A percentile compares a stretch with the other conserved stretches of the same genome.
phyloP scores from a whole-genome alignment of 768 basidiomycete species.

The Suillus cothurnatus region DNA sequence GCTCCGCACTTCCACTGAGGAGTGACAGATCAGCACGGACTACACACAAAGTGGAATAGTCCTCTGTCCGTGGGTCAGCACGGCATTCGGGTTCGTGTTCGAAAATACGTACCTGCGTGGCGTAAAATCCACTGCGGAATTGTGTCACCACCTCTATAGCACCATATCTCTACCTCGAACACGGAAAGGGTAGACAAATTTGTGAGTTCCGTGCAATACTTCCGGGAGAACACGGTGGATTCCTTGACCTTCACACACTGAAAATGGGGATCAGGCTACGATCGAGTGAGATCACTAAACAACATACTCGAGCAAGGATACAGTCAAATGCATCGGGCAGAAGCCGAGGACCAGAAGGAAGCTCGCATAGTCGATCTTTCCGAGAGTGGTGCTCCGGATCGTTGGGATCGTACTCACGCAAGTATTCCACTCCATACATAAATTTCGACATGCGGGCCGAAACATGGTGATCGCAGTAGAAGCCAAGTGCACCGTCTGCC shows the following conservation, averaged over 20 bases:
- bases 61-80: constrained; percentile 39
- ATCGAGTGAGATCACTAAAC: constrained; percentile 3
- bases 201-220: constrained; percentile 82
- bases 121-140: constrained; percentile 77
- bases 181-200: constrained; percentile 74
- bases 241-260: constrained; percentile 78
- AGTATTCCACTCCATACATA: constrained; percentile 82
- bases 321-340: constrained; percentile 84
- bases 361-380: constrained; percentile 66
- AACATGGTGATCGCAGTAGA: constrained; percentile 84
- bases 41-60: constrained; percentile 76
- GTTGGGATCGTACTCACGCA: constrained; percentile 63
- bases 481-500: constrained; percentile 81
- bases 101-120: constrained; percentile 37
- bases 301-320: constrained; percentile 67
- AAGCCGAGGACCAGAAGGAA: constrained; percentile 77
- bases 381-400: constrained; percentile 69
- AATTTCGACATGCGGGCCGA: constrained; percentile 79
- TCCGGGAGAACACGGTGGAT: constrained; percentile 78
- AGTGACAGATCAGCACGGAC: constrained; percentile 79
- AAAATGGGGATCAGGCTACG: constrained; percentile 11
- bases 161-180: constrained; percentile 86
- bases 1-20: constrained; percentile 67
- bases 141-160: constrained; percentile 72
- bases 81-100: constrained; percentile 1